Base-by-base conservation (phyloP, 225 moss, liverwort and hornwort species). In the Physcomitrium patens region DNA sequence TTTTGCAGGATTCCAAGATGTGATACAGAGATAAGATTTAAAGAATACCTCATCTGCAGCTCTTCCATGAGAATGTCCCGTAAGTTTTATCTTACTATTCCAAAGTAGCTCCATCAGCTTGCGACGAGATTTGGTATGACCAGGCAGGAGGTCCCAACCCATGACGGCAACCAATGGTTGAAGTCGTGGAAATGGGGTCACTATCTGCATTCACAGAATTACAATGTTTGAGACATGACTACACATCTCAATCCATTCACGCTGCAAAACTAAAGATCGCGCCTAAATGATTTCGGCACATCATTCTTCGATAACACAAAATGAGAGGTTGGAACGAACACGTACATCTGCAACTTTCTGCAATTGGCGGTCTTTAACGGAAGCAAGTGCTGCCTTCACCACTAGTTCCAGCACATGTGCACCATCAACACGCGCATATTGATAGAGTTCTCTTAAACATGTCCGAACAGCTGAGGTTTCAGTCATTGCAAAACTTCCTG, bases 141-240 rank as follows among this genome's bases (percentile, higher is more conserved):
- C 91, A 84, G 87, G 78, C 68, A 99, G 87, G 86, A 95, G 90
- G 85, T 99, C 99, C 99, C 99, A 99, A 74, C 99, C 93, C 90
- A 99, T 88, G 47, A 92, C 99, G 68, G 91, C 89, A 79, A 91
- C 87, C 81, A 95, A 79, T 52, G 95, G 89, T 84, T 93, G 93
- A 70, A 99, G 93, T 75, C 95, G 88, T 84, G 95, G 90, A 83
- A 89, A 95, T 75, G 89, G 86, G 83, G 86, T 76, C 68, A 95
- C 89, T 85, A 95, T 84, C 97, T 99, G 93, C 73, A 89, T 86
- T 81, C 65, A 79, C 60, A 78, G 47, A 42, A 68, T 37, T 55
- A 63, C 65, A 74, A 70, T 26, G 73, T 51, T 52, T 79, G 8
- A 78, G 81, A 59, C 17, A 75, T 11, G 46, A 71, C 24, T 12